Percentiles rank a stretch among this genome's conserved stretches.
phyloP scores from a whole-genome alignment of 78 protist genomes.

The Cavenderia fasciculata region DNA sequence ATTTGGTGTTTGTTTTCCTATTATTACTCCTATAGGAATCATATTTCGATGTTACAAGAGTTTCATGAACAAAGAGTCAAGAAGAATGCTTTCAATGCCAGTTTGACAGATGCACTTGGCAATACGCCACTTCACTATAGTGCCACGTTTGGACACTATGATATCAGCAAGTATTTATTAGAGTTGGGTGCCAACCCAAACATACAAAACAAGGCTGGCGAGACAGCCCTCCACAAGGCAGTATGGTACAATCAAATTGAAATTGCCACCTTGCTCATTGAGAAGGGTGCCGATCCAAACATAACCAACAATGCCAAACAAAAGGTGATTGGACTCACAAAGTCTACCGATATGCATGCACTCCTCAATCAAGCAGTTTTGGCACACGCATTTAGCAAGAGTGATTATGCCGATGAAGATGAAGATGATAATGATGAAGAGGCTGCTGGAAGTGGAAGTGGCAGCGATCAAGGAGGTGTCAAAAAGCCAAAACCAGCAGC shows the following conservation, averaged over 20 bases:
- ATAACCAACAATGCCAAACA: constrained; percentile 30
- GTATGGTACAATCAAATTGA: constrained; percentile 37
- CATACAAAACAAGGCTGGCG: constrained; percentile 56
- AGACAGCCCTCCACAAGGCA: constrained; percentile 83
- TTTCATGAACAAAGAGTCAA: constrained; percentile 32
- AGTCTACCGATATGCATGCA: constrained; percentile 17
- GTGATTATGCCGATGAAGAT: constrained; percentile 60
- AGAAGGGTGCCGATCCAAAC: constrained; percentile 57
- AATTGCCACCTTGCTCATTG: constrained; percentile 39
- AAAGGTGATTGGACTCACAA: constrained; percentile 10
- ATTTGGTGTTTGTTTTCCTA: background rate
- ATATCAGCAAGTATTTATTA: background rate
- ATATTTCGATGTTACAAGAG: constrained; percentile 40
- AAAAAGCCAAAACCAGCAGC: constrained; percentile 41
- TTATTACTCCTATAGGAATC: constrained; percentile 6
- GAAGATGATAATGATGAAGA: constrained; percentile 43
- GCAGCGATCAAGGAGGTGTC: background rate
- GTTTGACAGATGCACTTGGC: constrained; percentile 44
- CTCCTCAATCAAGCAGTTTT: constrained; percentile 22
- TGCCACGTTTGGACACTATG: constrained; percentile 37
- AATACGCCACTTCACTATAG: constrained; percentile 67
- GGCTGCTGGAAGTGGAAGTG: background rate
- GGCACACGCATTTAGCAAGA: background rate
- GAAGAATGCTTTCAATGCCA: constrained; percentile 19
- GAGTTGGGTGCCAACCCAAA: constrained; percentile 69